A percentile compares a stretch with the other conserved stretches of the same genome.
phyloP scores from a whole-genome alignment of 2,329 filamentous ascomycete genomes.

The Trichoderma semiorbis region DNA sequence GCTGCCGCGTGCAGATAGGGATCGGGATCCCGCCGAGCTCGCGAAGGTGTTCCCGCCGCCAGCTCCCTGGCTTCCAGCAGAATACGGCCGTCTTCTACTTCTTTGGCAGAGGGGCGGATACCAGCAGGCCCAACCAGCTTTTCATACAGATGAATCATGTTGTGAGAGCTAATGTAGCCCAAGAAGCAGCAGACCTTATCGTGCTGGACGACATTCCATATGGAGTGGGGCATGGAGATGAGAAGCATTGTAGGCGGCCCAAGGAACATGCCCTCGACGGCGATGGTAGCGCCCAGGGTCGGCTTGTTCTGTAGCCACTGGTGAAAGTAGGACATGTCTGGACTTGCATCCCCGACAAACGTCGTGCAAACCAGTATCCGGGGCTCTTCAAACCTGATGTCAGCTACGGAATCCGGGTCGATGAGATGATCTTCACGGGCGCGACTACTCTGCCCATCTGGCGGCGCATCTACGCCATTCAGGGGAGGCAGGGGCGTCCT shows the following conservation, averaged over 20 bases:
- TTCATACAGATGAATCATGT: slow-evolving; percentile 63
- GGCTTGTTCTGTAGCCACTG: slow-evolving; percentile 63
- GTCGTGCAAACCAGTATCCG: slow-evolving; percentile 65
- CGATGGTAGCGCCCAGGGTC: slow-evolving; percentile 54
- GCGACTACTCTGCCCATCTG: slow-evolving; percentile 24
- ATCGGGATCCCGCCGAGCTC: slow-evolving; percentile 29
- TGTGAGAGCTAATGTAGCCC: slow-evolving; percentile 63
- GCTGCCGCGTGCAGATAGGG: slow-evolving; percentile 25
- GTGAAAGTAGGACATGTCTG: slow-evolving; percentile 63
- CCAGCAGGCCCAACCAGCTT: slow-evolving; percentile 49
- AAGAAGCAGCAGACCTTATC: slow-evolving; percentile 65
- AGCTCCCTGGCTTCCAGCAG: slow-evolving; percentile 52
- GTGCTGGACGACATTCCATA: slow-evolving; percentile 63
- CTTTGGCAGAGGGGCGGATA: slow-evolving; percentile 46
- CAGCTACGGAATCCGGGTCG: slow-evolving; percentile 46
- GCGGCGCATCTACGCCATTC: slow-evolving; percentile 26
- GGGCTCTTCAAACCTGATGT: slow-evolving; percentile 59
- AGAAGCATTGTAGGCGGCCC: slow-evolving; percentile 64
- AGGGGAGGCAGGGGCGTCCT: slow-evolving; percentile 29
- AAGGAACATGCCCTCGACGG: slow-evolving; percentile 65
- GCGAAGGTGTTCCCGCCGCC: slow-evolving; percentile 35
- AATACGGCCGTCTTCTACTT: slow-evolving; percentile 56
- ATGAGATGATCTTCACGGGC: slow-evolving; percentile 41
- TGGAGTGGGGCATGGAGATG: slow-evolving; percentile 61
- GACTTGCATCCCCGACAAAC: slow-evolving; percentile 61